These are phyloP conservation scores for Kwoniella bestiolae DNA, from an alignment of 768 basidiomycete species.

Conservation along the genomic window DNA sequence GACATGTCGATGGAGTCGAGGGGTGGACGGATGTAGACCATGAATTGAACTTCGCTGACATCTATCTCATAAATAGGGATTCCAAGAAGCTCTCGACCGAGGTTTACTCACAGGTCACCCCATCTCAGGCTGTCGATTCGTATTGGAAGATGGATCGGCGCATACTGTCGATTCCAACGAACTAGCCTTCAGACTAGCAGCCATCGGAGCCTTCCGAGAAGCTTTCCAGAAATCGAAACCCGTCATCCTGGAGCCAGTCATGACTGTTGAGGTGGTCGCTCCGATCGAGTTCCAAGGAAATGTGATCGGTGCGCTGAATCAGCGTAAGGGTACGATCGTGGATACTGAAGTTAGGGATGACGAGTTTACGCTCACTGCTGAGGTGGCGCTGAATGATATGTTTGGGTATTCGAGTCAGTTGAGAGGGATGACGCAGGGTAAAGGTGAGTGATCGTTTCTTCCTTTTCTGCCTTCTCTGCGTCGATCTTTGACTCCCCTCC, in stretches of 20 bases:
- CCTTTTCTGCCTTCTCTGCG: background rate
- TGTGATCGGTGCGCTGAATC: conserved; percentile 93
- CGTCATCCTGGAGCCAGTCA: conserved; percentile 94
- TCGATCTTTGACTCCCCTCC: background rate
- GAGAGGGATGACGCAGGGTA: conserved; percentile 93
- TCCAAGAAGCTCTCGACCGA: conserved; percentile 90
- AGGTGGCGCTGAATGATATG: conserved; percentile 97
- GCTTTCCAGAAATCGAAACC: conserved; percentile 75
- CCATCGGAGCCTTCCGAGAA: conserved; percentile 91
- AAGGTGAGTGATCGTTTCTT: conserved; percentile 77
- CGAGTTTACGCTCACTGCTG: conserved; percentile 88
- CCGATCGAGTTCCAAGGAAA: conserved; percentile 91
- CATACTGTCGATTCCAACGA: conserved; percentile 97
- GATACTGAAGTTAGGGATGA: conserved; percentile 97
- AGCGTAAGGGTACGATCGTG: conserved; percentile 87
- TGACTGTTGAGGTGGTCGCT: conserved; percentile 96
- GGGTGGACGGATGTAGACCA: too few species aligned
- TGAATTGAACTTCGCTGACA: background rate
- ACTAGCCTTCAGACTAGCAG: conserved; percentile 87
- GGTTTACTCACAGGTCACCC: conserved; percentile 86
- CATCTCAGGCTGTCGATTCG: conserved; percentile 80
- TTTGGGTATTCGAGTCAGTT: conserved; percentile 94
- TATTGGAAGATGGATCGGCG: conserved; percentile 87
- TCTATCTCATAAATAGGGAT: conserved; percentile 67
- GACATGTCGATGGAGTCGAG: too few species aligned